Percentiles rank a stretch among this genome's conserved stretches.
phyloP scores from a whole-genome alignment of 176 grass and related monocot species.

The Aegilops umbellulata region DNA sequence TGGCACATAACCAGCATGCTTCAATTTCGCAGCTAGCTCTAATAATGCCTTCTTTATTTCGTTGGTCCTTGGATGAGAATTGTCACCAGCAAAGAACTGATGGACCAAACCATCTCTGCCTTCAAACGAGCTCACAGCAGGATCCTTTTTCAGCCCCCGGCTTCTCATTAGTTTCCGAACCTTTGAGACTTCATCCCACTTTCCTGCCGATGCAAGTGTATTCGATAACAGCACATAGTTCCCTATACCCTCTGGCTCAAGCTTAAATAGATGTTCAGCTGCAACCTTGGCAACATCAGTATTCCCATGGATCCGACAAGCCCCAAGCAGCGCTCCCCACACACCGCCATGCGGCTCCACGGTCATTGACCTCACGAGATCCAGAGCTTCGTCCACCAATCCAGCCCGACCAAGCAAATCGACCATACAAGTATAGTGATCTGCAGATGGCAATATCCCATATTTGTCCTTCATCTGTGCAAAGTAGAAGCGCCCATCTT shows the following conservation, averaged over 20 bases:
- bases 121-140: conserved; percentile 69
- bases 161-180: conserved; percentile 65
- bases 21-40: conserved; percentile 35
- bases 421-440: conserved; percentile 82
- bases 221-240: conserved; percentile 71
- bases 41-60: conserved; percentile 53
- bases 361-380: conserved; percentile 61
- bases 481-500: conserved; percentile 65
- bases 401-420: conserved; percentile 70
- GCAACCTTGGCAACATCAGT: conserved; percentile 50
- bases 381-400: conserved; percentile 60
- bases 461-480: conserved; percentile 62
- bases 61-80: conserved; percentile 44
- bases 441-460: conserved; percentile 54
- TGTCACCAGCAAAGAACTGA: conserved; percentile 66
- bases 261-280: conserved; percentile 60
- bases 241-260: conserved; percentile 66
- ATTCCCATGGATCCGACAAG: conserved; percentile 66
- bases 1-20: conserved; percentile 54
- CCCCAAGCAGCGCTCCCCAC: conserved; percentile 62
- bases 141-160: conserved; percentile 55
- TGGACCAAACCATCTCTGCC: conserved; percentile 60
- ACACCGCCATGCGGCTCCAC: conserved; percentile 54
- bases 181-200: conserved; percentile 64
- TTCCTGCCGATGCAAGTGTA: conserved; percentile 57